phyloP scores from a whole-genome alignment of 768 basidiomycete genomes.

The Agaricus subrufescens region DNA sequence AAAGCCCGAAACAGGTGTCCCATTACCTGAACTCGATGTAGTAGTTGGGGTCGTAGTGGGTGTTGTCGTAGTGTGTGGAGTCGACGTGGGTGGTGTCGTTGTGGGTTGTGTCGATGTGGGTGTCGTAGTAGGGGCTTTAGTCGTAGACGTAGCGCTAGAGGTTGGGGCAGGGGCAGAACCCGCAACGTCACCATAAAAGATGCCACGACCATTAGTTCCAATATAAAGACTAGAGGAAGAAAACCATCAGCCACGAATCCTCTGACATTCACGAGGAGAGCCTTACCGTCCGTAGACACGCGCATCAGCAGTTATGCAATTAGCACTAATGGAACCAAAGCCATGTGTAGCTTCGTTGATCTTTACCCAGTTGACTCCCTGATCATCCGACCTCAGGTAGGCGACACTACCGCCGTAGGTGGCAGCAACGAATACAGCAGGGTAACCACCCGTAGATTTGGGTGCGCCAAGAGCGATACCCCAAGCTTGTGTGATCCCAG shows the following conservation, averaged over 20 bases:
- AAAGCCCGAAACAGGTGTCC: constrained; percentile 23
- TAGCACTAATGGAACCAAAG: constrained; percentile 46
- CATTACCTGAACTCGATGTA: constrained; percentile 19
- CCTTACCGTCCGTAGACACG: constrained; percentile 50
- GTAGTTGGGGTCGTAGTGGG: constrained; percentile 20
- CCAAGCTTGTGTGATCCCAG: constrained; percentile 49
- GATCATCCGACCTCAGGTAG: constrained; percentile 53
- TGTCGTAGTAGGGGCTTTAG: constrained; percentile 13
- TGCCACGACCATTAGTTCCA: constrained; percentile 57
- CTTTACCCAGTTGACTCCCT: constrained; percentile 51
- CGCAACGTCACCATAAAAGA: constrained; percentile 43
- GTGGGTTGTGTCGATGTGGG: background rate
- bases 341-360: constrained; percentile 56
- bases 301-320: constrained; percentile 47
- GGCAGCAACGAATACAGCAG: constrained; percentile 52
- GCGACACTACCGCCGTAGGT: constrained; percentile 40
- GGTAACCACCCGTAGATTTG: constrained; percentile 40
- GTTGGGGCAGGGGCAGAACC: constrained; percentile 25
- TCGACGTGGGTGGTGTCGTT: constrained; percentile 7
- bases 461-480: constrained; percentile 56
- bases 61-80: constrained; percentile 16
- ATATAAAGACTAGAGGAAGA: constrained; percentile 44
- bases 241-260: background rate
- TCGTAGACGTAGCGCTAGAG: constrained; percentile 18
- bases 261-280: background rate